Evolutionary conservation across 257 asterid genomes (phyloP).

Genomic region (Petrea volubilis): DNA sequence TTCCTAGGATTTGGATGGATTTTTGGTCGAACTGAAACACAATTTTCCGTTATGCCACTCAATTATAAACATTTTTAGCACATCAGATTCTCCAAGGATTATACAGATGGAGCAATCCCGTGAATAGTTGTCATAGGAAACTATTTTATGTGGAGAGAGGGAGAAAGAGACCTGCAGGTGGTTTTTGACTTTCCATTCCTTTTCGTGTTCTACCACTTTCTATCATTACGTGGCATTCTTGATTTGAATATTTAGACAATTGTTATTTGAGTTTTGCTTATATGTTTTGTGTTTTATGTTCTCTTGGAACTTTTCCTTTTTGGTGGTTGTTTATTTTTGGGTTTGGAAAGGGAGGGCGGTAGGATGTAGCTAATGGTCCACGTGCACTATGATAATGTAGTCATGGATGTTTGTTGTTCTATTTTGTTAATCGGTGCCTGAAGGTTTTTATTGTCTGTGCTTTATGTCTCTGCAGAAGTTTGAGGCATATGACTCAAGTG

Average conservation of each 20-base stretch:
- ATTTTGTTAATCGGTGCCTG: background rate
- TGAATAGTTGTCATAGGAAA: background rate
- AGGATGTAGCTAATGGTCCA: background rate
- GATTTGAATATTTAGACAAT: background rate
- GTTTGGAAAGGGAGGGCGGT: background rate
- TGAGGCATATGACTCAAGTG: slow-evolving; percentile 78
- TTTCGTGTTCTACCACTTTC: background rate
- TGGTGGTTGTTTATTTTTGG: background rate
- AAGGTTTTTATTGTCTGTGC: slow-evolving; percentile 5
- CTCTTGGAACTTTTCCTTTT: background rate
- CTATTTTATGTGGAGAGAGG: background rate
- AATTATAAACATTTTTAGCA: background rate
- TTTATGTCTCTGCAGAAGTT: slow-evolving; percentile 63
- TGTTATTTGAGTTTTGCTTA: background rate
- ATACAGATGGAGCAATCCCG: background rate
- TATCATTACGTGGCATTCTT: background rate
- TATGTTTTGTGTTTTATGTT: background rate
- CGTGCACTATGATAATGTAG: background rate
- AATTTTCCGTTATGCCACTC: background rate
- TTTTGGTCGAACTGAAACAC: background rate
- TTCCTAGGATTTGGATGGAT: background rate
- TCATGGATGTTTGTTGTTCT: background rate
- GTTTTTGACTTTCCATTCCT: background rate
- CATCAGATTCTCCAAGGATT: background rate
- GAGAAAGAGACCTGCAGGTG: background rate